Percentiles rank a stretch among this genome's conserved stretches.
Evolutionary conservation across 75 land plant genomes (phyloP).

Genomic region (Selaginella moellendorffii): DNA sequence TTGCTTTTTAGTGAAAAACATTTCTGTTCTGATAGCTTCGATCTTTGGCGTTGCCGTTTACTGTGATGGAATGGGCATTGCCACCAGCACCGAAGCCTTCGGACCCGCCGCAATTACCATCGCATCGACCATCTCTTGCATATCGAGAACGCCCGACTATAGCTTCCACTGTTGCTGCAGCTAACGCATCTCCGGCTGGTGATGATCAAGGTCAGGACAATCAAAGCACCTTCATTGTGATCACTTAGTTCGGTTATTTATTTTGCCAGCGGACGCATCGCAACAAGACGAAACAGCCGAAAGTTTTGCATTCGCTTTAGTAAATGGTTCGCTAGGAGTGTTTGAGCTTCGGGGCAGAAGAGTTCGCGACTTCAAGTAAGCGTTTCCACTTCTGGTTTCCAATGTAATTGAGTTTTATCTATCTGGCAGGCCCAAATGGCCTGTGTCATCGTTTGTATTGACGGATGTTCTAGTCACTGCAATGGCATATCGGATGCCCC

Average conservation of each 20-base stretch:
- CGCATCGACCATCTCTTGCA: slow-evolving; percentile 31
- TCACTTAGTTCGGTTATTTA: neutral
- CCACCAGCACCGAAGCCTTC: slow-evolving; percentile 70
- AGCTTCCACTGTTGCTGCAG: slow-evolving; percentile 32
- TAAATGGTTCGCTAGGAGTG: slow-evolving; percentile 96
- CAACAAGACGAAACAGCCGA: slow-evolving; percentile 59
- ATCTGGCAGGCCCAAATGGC: slow-evolving; percentile 84
- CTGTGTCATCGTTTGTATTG: slow-evolving; percentile 83
- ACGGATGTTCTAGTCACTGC: slow-evolving; percentile 93
- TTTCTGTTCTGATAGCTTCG: slow-evolving; percentile 43
- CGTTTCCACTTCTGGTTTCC: neutral
- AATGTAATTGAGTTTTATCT: neutral
- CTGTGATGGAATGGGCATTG: slow-evolving; percentile 97
- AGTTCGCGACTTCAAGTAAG: slow-evolving; percentile 82
- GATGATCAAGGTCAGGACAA: slow-evolving; percentile 21
- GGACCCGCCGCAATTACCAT: slow-evolving; percentile 21
- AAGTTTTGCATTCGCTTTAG: slow-evolving; percentile 97
- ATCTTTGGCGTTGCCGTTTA: slow-evolving; percentile 93
- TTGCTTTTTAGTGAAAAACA: neutral
- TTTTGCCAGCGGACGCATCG: neutral
- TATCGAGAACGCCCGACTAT: slow-evolving; percentile 36
- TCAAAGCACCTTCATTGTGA: neutral
- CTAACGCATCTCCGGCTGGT: slow-evolving; percentile 22
- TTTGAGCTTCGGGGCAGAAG: slow-evolving; percentile 95
- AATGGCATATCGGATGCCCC: slow-evolving; percentile 96